Percentiles rank a stretch among this genome's conserved stretches.
Evolutionary conservation across 331 rosid genomes (phyloP).

Genomic region (Quercus lobata): DNA sequence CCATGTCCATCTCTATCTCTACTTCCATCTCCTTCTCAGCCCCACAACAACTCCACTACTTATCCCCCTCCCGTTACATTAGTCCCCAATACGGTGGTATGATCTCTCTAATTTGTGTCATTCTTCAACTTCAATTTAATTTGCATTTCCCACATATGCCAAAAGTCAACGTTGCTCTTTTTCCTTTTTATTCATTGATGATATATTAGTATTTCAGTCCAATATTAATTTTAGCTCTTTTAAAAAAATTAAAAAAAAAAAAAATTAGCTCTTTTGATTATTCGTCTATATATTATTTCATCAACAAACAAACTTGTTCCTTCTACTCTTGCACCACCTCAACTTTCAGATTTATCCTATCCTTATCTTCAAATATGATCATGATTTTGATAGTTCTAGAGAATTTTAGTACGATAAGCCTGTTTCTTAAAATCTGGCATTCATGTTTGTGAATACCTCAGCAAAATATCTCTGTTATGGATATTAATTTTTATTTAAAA

Average conservation of each 20-base stretch:
- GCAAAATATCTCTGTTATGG: too few relatives aligned
- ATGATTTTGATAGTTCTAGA: neutral
- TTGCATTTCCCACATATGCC: too few relatives aligned
- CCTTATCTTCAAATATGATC: neutral
- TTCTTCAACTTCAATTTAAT: too few relatives aligned
- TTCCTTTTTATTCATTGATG: neutral
- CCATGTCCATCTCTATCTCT: neutral
- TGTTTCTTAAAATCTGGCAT: neutral
- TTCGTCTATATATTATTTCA: neutral
- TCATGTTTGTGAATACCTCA: too few relatives aligned
- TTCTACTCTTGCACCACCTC: neutral
- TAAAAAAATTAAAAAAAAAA: too few relatives aligned
- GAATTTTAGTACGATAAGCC: too few relatives aligned
- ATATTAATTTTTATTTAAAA: too few relatives aligned
- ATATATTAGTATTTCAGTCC: neutral
- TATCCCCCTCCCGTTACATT: neutral
- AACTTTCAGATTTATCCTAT: neutral
- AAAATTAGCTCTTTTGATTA: neutral
- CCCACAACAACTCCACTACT: neutral
- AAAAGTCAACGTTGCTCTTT: neutral
- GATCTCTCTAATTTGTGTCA: neutral
- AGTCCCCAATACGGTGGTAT: slow-evolving; percentile 23
- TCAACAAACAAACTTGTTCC: neutral
- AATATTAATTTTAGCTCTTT: neutral
- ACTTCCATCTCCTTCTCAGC: neutral